These are phyloP conservation scores for Neurospora sp. DNA, from an alignment of 2,329 filamentous ascomycete genomes.

Conservation along the genomic window DNA sequence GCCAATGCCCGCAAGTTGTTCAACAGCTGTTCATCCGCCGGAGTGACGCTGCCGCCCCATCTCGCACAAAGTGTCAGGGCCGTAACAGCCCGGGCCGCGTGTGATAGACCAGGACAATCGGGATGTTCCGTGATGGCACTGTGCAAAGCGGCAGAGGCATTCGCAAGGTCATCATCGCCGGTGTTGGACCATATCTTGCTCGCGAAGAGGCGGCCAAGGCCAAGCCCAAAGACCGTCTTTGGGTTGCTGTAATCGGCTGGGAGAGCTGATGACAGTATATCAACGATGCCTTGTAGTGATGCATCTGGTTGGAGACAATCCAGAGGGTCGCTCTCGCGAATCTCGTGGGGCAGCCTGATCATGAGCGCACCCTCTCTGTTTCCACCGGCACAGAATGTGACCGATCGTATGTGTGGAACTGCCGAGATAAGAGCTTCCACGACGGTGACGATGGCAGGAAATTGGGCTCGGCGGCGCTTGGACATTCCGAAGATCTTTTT, in stretches of 20 bases:
- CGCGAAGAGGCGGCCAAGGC: slow-evolving; percentile 35
- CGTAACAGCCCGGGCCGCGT: slow-evolving; percentile 60
- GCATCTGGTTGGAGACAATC: not conserved
- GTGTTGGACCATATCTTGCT: slow-evolving; percentile 40
- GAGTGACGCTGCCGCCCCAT: slow-evolving; percentile 55
- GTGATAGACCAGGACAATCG: slow-evolving; percentile 61
- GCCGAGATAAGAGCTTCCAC: slow-evolving; percentile 63
- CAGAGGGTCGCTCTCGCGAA: slow-evolving; percentile 59
- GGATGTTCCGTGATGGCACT: slow-evolving; percentile 59
- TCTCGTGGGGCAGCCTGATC: slow-evolving; percentile 49
- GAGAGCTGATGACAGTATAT: slow-evolving; percentile 30
- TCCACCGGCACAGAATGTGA: slow-evolving; percentile 76
- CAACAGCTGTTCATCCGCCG: slow-evolving; percentile 35
- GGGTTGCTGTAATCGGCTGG: slow-evolving; percentile 27
- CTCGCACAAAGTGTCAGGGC: slow-evolving; percentile 62
- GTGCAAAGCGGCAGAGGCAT: slow-evolving; percentile 62
- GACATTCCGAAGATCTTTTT: slow-evolving; percentile 68
- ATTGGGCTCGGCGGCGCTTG: slow-evolving; percentile 66
- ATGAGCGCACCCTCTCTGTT: slow-evolving; percentile 78
- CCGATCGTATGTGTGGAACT: slow-evolving; percentile 59
- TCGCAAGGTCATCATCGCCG: slow-evolving; percentile 39
- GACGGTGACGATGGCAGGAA: slow-evolving; percentile 72
- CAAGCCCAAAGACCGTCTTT: slow-evolving; percentile 32
- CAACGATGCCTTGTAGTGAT: slow-evolving; percentile 26
- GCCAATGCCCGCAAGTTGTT: slow-evolving; percentile 33